Base-by-base conservation (phyloP, 345 rosid species). In the Passiflora organensis region DNA sequence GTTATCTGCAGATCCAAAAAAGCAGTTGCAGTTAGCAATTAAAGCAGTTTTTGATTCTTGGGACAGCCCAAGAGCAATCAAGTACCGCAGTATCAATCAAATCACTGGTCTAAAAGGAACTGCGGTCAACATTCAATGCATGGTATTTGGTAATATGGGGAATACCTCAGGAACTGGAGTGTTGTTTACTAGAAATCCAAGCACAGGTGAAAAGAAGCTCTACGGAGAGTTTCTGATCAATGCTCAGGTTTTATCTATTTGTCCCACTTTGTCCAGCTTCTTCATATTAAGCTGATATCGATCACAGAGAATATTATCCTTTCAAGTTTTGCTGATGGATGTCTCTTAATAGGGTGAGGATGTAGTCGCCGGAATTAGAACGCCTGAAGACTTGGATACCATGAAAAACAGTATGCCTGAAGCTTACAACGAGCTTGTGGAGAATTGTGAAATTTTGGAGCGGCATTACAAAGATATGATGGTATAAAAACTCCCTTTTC, bases 61-160 rank as follows among this genome's bases (percentile, higher is more conserved):
- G 98, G 98, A 91, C 59, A 91, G 90, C 25, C 85, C 85, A 0
- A 75, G 96, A 58, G 95, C 96, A 12, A 82, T 20, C 16, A 91
- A 88, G 76, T 91, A 86, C 61, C 69, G 98, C 62, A 82, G 74
- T 69, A 91, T 91, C 71, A 91, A 91, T 70, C 90, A 88, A 59
- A 91, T 91, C 51, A 82, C 76, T 0, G 98, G 98, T 9, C 59
- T 91, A 56, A 86, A 76, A 63, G 96, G 98, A 54, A 88, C 96
- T 45, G 96, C 98, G 0, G 96, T 91, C 45, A 91, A 91, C 62
- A 80, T 91, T 57, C 98, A 91, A 34, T 82, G 91, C 56, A 91
- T 91, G 95, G 98, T 86, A 54, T 86, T 91, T 58, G 96, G 95
- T 42, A 91, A 91, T 78, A 91, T 88, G 96, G 98, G 96, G 16